These are phyloP conservation scores for Leccinum fuscescens DNA, from an alignment of 1,284 basidiomycete species.

Conservation along the genomic window DNA sequence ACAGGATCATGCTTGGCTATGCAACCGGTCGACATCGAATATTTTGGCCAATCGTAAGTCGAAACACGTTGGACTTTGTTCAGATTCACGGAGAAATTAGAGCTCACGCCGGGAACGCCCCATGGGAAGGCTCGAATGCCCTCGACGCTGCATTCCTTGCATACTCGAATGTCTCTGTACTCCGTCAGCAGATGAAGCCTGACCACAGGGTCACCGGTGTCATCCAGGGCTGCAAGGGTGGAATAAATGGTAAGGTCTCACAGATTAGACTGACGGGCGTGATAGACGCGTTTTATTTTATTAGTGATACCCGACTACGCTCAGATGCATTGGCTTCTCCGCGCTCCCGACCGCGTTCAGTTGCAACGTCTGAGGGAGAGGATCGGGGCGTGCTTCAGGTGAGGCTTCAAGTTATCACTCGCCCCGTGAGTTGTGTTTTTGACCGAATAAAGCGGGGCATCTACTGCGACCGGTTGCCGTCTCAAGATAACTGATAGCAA, in stretches of 20 bases:
- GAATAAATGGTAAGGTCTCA: constrained; percentile 53
- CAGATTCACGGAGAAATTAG: constrained; percentile 35
- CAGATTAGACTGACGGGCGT: not conserved
- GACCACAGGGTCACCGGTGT: constrained; percentile 69
- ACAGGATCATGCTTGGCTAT: constrained; percentile 57
- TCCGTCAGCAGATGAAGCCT: constrained; percentile 73
- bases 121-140: constrained; percentile 84
- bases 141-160: constrained; percentile 82
- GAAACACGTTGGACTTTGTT: not conserved
- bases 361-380: constrained; percentile 48
- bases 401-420: constrained; percentile 7
- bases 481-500: constrained; percentile 44
- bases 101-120: constrained; percentile 71
- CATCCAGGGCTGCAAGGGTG: constrained; percentile 59
- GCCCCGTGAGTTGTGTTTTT: not conserved
- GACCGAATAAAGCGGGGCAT: constrained; percentile 55
- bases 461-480: constrained; percentile 66
- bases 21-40: constrained; percentile 61
- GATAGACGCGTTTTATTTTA: constrained; percentile 3
- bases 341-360: constrained; percentile 61
- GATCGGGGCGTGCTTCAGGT: constrained; percentile 61
- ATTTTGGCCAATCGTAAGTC: constrained; percentile 62
- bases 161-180: constrained; percentile 70
- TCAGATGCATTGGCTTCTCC: constrained; percentile 62
- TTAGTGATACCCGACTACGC: constrained; percentile 80